A percentile compares a stretch with the other conserved stretches of the same genome.
phyloP scores from a whole-genome alignment of 176 grass and related monocot genomes.

The Poa annua region DNA sequence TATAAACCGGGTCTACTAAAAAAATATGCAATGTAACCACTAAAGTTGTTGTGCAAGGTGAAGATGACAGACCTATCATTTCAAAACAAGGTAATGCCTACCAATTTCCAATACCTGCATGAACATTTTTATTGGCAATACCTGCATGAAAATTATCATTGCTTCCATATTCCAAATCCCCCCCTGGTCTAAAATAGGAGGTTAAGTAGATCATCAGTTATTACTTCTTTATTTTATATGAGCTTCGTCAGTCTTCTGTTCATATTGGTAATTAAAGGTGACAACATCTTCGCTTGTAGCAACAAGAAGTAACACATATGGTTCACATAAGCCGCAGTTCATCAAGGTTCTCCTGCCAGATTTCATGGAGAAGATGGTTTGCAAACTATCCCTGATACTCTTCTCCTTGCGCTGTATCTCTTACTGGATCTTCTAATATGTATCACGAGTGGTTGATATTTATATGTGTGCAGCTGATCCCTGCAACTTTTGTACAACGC shows the following conservation, averaged over 20 bases:
- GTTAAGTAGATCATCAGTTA: neutral
- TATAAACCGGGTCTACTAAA: neutral
- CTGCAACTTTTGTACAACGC: slow-evolving; percentile 26
- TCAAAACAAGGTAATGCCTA: neutral
- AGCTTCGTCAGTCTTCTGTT: neutral
- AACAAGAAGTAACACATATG: neutral
- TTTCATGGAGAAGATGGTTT: slow-evolving; percentile 42
- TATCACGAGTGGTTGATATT: neutral
- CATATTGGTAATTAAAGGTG: neutral
- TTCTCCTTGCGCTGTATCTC: neutral
- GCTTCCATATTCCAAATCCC: neutral
- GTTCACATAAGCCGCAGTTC: slow-evolving; percentile 35
- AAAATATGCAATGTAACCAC: neutral
- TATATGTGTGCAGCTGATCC: slow-evolving; percentile 21
- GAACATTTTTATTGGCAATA: neutral
- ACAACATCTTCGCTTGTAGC: neutral
- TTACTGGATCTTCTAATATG: neutral
- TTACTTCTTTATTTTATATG: neutral
- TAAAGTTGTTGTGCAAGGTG: neutral
- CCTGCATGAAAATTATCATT: neutral
- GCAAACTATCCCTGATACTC: neutral
- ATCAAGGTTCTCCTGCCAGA: neutral
- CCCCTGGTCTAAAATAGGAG: neutral
- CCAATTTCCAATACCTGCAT: neutral
- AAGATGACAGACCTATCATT: neutral